Evolutionary conservation across 1,139 yeast genomes (phyloP), one percentile per base, ranked within the genome.

Genomic region (Hyphopichia khmerensis): DNA sequence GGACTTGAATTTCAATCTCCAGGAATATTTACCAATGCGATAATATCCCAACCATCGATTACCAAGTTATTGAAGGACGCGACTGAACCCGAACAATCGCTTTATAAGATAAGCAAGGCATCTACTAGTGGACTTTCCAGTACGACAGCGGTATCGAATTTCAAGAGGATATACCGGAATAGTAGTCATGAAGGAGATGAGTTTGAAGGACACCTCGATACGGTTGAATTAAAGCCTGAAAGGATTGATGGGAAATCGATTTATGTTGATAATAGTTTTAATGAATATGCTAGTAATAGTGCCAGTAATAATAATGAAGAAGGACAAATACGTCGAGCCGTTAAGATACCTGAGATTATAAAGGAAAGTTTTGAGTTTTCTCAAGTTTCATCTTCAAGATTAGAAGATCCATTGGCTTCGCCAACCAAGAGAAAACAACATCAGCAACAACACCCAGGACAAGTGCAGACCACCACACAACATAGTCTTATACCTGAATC

Each of bases 11-110:
- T 81, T 53, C 57, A 69, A 2, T 67, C 73, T 0, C 77, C 86
- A 0, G 87, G 87, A 1, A 72, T 80, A 30, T 84, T 84, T 60
- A 80, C 88, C 33, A 83, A 83, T 53, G 82, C 90, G 5, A 65
- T 83, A 17, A 69, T 80, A 10, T 62, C 69, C 29, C 65, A 74
- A 30, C 84, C 84, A 1, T 75, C 76, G 32, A 80, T 83, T 44
- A 80, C 84, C 5, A 63, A 72, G n/a, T 62, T 84, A 33, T 65
- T 84, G 27, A 72, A 83, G 48, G 89, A 83, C 57, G 80, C 87
- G 2, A 79, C 79, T 29, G 57, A 57, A 1, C 76, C 75, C 39
- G 90, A 83, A 50, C 75, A 67, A 23, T 62, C 74, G 2, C 56
- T 82, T 35, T 81, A 80, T 51, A 65, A 61, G 31, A 62, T 73